These are phyloP conservation scores for Spirogloea muscicola DNA, from an alignment of 139 green algal genomes.

Conservation along the genomic window DNA sequence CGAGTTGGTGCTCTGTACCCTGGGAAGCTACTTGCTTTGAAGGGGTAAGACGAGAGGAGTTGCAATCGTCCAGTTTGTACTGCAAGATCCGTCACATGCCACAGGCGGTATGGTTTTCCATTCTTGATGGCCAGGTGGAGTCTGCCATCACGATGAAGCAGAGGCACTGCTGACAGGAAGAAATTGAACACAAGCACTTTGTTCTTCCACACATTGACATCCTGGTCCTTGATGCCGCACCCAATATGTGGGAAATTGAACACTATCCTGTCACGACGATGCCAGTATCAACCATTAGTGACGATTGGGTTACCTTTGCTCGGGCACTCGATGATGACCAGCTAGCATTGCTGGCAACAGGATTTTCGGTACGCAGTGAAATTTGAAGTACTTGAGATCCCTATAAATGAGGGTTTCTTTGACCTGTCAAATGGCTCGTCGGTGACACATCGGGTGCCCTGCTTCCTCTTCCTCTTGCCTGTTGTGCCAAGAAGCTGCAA, in stretches of 20 bases:
- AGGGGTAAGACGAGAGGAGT: no score
- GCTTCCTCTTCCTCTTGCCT: constrained; percentile 5
- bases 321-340: no score
- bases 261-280: constrained; percentile 23
- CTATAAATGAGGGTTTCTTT: neutral
- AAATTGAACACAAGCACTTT: no score
- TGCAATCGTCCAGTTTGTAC: no score
- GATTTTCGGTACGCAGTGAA: no score
- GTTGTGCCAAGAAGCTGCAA: no score
- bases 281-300: no score
- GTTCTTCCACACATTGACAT: constrained; percentile 36
- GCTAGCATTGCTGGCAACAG: no score
- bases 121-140: neutral
- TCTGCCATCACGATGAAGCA: neutral
- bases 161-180: neutral
- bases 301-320: no score
- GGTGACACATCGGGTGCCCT: neutral
- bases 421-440: constrained; percentile 15
- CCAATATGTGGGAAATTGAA: constrained; percentile 50
- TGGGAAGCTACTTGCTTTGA: no score
- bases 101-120: neutral
- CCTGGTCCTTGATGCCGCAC: constrained; percentile 46
- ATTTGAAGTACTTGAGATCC: no score
- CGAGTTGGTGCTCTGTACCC: no score
- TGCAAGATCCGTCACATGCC: neutral